These are phyloP conservation scores for Polyporus arcularius DNA, from an alignment of 768 basidiomycete species.

Conservation along the genomic window DNA sequence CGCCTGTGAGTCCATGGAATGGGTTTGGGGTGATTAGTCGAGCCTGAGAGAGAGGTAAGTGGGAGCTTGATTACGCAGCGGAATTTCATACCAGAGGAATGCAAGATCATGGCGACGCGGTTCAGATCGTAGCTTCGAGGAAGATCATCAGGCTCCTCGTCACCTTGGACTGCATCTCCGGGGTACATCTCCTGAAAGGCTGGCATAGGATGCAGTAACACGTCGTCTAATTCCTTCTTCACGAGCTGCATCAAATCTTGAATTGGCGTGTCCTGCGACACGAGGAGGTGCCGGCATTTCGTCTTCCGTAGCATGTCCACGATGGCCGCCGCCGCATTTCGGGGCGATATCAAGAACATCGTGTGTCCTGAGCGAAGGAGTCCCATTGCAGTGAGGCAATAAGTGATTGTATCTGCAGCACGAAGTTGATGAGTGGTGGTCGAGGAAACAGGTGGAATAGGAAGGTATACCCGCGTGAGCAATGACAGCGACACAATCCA, in stretches of 20 bases:
- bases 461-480: conserved; percentile 15
- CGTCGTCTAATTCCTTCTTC: not conserved
- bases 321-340: conserved; percentile 33
- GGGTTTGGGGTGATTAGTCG: conserved; percentile 22
- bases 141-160: not conserved
- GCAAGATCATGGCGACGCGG: conserved; percentile 7
- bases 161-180: not conserved
- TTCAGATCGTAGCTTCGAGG: not conserved
- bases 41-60: conserved; percentile 4
- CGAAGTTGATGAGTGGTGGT: not conserved
- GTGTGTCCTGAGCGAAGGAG: conserved; percentile 22
- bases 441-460: not conserved
- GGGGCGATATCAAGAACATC: conserved; percentile 37
- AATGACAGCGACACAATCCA: conserved; percentile 25
- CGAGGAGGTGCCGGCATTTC: conserved; percentile 6
- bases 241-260: not conserved
- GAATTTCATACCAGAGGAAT: conserved; percentile 13
- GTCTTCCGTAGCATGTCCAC: conserved; percentile 30
- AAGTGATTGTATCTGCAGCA: conserved; percentile 28
- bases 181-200: conserved; percentile 9
- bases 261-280: conserved; percentile 6
- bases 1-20: conserved; percentile 14
- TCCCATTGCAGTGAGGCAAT: conserved; percentile 18
- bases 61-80: not conserved
- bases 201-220: conserved; percentile 3